Evolutionary conservation across 805 yeast genomes (phyloP).

Genomic region (Candida fluviatilis): DNA sequence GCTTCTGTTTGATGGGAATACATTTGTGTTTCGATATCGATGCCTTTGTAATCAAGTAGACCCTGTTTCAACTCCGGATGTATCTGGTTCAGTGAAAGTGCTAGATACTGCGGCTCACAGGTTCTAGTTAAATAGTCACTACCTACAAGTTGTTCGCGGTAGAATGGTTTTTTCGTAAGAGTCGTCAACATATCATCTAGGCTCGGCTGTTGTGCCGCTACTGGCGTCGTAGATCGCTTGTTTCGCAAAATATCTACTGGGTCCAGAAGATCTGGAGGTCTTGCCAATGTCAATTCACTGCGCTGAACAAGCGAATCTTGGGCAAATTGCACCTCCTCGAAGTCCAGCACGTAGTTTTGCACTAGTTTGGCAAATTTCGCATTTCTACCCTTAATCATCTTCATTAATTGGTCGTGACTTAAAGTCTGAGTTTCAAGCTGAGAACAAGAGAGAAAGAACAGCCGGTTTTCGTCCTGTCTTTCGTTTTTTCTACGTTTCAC

Average conservation of each 20-base stretch:
- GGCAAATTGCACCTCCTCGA: conserved; percentile 31
- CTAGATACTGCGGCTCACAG: conserved; percentile 43
- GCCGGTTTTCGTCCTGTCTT: conserved; percentile 10
- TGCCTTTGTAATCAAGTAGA: conserved; percentile 43
- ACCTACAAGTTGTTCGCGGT: conserved; percentile 60
- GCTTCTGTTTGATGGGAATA: conserved; percentile 86
- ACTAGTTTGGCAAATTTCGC: conserved; percentile 38
- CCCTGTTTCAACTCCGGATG: conserved; percentile 48
- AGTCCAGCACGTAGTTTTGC: conserved; percentile 1
- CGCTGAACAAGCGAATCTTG: conserved; percentile 31
- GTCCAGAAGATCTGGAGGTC: conserved; percentile 46
- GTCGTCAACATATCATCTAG: conserved; percentile 47
- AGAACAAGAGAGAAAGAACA: conserved; percentile 28
- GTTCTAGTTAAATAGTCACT: conserved; percentile 41
- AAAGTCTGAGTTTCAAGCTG: conserved; percentile 49
- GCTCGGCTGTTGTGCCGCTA: conserved; percentile 21
- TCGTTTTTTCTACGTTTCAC: conserved; percentile 9
- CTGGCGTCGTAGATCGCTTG: conserved; percentile 8
- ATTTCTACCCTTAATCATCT: conserved; percentile 56
- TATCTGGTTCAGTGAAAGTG: conserved; percentile 31
- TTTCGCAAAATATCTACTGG: conserved; percentile 32
- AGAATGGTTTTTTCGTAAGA: conserved; percentile 46
- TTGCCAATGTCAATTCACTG: conserved; percentile 43
- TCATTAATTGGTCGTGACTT: conserved; percentile 53
- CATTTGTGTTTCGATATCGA: conserved; percentile 41